Conservation (phyloP, 495 filamentous ascomycete genomes). For the Cercophora newfieldiana region DNA sequence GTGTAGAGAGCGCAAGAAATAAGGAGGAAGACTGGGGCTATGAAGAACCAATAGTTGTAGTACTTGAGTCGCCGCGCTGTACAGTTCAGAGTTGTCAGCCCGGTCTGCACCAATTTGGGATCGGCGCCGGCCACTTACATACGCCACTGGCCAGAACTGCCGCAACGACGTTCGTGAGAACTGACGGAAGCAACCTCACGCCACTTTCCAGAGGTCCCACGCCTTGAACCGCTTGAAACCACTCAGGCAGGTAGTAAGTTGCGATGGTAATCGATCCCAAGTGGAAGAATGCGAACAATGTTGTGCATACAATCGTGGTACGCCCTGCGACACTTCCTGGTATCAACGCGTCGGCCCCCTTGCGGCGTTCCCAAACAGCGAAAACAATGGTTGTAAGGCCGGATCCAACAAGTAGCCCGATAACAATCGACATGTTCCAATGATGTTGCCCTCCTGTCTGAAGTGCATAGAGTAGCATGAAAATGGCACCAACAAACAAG, state of each 20-base stretch:
- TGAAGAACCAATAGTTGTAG: constrained; percentile 25
- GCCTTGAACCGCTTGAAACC: constrained; percentile 61
- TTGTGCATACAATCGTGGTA: constrained; percentile 15
- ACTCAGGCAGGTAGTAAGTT: constrained; percentile 59
- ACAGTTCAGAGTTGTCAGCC: not conserved
- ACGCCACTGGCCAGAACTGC: constrained; percentile 1
- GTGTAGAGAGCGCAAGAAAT: constrained; percentile 37
- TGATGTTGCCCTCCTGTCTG: constrained; percentile 75
- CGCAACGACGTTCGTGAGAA: constrained; percentile 31
- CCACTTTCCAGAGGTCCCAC: constrained; percentile 47
- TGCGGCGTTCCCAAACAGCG: constrained; percentile 55
- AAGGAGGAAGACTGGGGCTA: constrained; percentile 17
- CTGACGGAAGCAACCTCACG: constrained; percentile 46
- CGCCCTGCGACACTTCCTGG: constrained; percentile 35
- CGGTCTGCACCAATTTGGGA: too few species aligned
- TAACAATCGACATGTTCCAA: constrained; percentile 64
- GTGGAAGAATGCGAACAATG: constrained; percentile 24
- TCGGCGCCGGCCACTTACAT: not conserved
- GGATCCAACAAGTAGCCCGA: constrained; percentile 64
- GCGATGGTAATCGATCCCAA: constrained; percentile 29
- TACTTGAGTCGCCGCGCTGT: constrained; percentile 16
- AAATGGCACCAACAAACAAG: constrained; percentile 63
- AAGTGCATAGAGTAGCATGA: constrained; percentile 69
- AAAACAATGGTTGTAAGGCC: constrained; percentile 60
- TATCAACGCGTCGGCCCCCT: constrained; percentile 65